Evolutionary conservation across 2,329 filamentous ascomycete genomes (phyloP).

Genomic region (Elsinoe arachidis): DNA sequence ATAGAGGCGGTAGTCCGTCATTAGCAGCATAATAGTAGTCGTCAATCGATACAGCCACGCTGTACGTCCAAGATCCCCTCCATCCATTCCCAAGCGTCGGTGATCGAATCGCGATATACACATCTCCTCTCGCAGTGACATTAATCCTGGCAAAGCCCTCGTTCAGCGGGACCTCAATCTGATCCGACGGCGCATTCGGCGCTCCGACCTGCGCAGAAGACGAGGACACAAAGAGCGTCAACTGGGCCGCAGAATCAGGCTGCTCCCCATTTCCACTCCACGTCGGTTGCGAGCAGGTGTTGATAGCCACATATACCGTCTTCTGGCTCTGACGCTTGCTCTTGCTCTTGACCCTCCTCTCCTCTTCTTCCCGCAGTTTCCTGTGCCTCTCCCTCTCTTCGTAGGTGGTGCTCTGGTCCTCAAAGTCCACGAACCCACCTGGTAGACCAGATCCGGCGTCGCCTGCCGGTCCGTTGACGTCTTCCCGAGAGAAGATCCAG

Average conservation of each 20-base stretch:
- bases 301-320: conserved; percentile 72
- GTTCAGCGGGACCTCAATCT: conserved; percentile 45
- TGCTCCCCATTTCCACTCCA: conserved; percentile 42
- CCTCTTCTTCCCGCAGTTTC: neutral
- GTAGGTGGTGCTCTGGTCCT: conserved; percentile 4
- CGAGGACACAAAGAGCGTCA: conserved; percentile 69
- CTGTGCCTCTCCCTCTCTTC: conserved; percentile 3
- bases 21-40: conserved; percentile 62
- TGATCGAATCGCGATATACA: conserved; percentile 71
- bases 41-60: conserved; percentile 76
- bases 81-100: conserved; percentile 54
- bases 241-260: conserved; percentile 48
- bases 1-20: conserved; percentile 49
- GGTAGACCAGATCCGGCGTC: conserved; percentile 24
- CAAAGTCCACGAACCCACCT: conserved; percentile 15
- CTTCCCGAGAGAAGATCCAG: conserved; percentile 54
- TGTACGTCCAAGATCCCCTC: conserved; percentile 63
- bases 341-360: neutral
- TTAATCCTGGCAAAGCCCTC: conserved; percentile 62
- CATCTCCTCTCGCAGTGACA: conserved; percentile 52
- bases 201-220: conserved; percentile 30
- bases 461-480: conserved; percentile 40
- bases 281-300: conserved; percentile 71
- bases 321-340: conserved; percentile 20
- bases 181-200: conserved; percentile 27